Evolutionary conservation across 805 yeast species (phyloP).

Genomic region (Ogataea polymorpha): DNA sequence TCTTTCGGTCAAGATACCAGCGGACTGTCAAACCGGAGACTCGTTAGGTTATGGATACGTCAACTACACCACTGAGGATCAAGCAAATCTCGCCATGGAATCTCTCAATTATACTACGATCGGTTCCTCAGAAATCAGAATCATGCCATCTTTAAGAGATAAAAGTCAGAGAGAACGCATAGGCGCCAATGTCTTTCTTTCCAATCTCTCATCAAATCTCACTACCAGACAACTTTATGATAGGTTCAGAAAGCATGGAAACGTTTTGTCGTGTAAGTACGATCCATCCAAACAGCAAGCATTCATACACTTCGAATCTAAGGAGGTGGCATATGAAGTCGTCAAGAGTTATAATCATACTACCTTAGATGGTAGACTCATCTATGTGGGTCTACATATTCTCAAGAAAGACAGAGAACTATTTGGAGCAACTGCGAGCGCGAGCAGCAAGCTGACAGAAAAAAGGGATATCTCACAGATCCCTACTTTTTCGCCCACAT

Average conservation of each 20-base stretch:
- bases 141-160: conserved; percentile 54
- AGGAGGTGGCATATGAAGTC: conserved; percentile 34
- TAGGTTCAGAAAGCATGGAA: conserved; percentile 26
- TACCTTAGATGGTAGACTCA: conserved; percentile 20
- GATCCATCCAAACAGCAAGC: conserved; percentile 28
- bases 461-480: conserved; percentile 15
- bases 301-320: conserved; percentile 40
- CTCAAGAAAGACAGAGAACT: conserved; percentile 28
- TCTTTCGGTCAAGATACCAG: conserved; percentile 58
- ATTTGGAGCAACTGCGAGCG: conserved; percentile 15
- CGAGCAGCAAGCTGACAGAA: neutral
- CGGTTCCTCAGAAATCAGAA: conserved; percentile 44
- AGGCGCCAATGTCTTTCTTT: conserved; percentile 50
- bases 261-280: conserved; percentile 32
- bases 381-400: conserved; percentile 31
- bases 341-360: conserved; percentile 30
- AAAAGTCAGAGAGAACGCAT: conserved; percentile 36
- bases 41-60: conserved; percentile 76
- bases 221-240: conserved; percentile 32
- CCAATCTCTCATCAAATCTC: conserved; percentile 40
- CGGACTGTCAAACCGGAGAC: conserved; percentile 47
- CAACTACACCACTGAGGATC: conserved; percentile 48
- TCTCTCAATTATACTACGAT: conserved; percentile 50
- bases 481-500: conserved; percentile 13
- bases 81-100: conserved; percentile 55